phyloP scores from a whole-genome alignment of 306 rosid species.

The Quercus variabilis region DNA sequence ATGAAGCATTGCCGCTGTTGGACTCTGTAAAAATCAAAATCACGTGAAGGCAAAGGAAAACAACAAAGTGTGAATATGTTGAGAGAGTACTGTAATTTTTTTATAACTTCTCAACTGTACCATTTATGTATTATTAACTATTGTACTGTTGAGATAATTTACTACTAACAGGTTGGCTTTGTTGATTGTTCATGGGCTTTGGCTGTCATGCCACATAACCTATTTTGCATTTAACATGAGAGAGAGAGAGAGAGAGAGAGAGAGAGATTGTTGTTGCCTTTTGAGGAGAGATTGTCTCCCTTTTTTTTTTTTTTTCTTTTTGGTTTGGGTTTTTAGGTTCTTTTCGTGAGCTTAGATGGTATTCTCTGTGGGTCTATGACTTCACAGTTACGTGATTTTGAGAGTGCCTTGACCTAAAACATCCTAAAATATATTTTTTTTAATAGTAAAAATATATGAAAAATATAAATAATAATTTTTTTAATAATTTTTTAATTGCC shows the following conservation, averaged over 20 bases:
- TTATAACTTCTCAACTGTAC: too few relatives aligned
- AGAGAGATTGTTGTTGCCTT: neutral
- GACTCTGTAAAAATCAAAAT: constrained; percentile 40
- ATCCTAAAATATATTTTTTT: too few relatives aligned
- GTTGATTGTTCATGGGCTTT: too few relatives aligned
- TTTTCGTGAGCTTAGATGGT: neutral
- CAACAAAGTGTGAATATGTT: neutral
- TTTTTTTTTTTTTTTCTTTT: neutral
- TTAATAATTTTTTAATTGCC: too few relatives aligned
- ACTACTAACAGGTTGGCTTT: too few relatives aligned
- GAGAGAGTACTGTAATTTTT: too few relatives aligned
- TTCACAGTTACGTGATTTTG: neutral
- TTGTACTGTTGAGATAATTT: too few relatives aligned
- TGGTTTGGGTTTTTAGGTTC: neutral
- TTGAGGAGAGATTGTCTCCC: neutral
- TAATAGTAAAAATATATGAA: too few relatives aligned
- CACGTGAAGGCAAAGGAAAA: constrained; percentile 49
- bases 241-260: too few relatives aligned
- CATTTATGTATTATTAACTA: too few relatives aligned
- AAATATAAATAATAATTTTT: too few relatives aligned
- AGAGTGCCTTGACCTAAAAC: neutral
- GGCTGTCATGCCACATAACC: neutral
- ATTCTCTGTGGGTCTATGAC: neutral
- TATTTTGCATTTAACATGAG: neutral
- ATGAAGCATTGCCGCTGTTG: constrained; percentile 29